Conservation (phyloP, 2,329 filamentous ascomycete genomes). For the Botrytis squamosa region DNA sequence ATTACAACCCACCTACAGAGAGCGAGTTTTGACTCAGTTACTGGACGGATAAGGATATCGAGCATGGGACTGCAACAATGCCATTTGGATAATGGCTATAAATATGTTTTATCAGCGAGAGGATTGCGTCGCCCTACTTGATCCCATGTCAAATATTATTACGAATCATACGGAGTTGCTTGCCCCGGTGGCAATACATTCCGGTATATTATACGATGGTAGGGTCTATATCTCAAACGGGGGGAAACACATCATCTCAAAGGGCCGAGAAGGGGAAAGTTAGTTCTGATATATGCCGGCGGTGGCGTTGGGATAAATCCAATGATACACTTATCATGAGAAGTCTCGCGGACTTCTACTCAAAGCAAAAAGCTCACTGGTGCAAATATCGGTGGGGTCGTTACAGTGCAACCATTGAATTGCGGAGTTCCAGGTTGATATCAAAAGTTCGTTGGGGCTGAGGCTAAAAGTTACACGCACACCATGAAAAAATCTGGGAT, state of each 20-base stretch:
- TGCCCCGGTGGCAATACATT: not conserved
- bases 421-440: not conserved
- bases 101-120: not conserved
- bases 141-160: not conserved
- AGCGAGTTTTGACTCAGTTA: not conserved
- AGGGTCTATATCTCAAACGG: not conserved
- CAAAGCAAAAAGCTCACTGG: not conserved
- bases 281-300: not conserved
- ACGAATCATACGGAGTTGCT: not conserved
- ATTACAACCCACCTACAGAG: not conserved
- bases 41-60: not conserved
- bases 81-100: not conserved
- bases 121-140: not conserved
- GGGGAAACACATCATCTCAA: not conserved
- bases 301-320: not conserved
- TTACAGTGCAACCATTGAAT: not conserved
- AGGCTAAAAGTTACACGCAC: not conserved
- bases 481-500: not conserved
- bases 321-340: not conserved
- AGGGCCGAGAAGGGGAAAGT: fast-evolving
- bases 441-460: not conserved
- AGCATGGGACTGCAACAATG: not conserved
- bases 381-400: not conserved
- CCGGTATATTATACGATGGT: not conserved
- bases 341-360: not conserved